Base-by-base conservation (phyloP, 345 rosid genomes). In the Erysimum cheiranthoides region DNA sequence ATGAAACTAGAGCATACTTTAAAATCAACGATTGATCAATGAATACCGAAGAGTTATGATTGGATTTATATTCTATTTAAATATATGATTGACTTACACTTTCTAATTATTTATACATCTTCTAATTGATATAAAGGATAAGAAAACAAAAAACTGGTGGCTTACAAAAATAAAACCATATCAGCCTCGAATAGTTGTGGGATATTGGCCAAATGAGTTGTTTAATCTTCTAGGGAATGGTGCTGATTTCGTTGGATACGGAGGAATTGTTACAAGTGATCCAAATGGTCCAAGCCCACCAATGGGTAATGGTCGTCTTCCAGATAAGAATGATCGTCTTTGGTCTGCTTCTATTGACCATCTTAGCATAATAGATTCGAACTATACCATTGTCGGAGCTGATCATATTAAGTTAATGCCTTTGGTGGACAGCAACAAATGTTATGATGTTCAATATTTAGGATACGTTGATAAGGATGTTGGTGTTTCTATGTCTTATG, bases 161-260 rank as follows among this genome's bases (percentile, higher is more conserved):
- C 34, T 52, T 52, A 10, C 32, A 25, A 0, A 11, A 5, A 25
- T 1, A 27, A 12, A 25, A 2, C 57, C 57, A 4, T 0, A 5
- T 52, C 1, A 18, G 10, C 11, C 0, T 10, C 14, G 4, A 52
- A 52, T 0, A 25, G 2, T 0, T 27, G 3, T 52, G 14, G 58
- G 31, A 52, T 52, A 52, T 12, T 52, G 58, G 58, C 58, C 34
- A 27, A 52, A 27, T 3, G 58, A 52, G 58, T 52, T 52, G 58
- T 25, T 52, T 52, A 52, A 52, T 52, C 4, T 11, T 25, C 34
- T 25, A 52, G 34, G n/a, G 27, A n/a, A 17, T 7, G 53, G 53
- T 8, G 53, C 52, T 47, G 52, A 47, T 9, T 49, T 49, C 12
- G 28, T 49, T 17, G 53, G 53, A 8, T 49, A 3, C 5, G 53